phyloP scores from a whole-genome alignment of 495 filamentous ascomycete species.

The Aspergillus hancockii region DNA sequence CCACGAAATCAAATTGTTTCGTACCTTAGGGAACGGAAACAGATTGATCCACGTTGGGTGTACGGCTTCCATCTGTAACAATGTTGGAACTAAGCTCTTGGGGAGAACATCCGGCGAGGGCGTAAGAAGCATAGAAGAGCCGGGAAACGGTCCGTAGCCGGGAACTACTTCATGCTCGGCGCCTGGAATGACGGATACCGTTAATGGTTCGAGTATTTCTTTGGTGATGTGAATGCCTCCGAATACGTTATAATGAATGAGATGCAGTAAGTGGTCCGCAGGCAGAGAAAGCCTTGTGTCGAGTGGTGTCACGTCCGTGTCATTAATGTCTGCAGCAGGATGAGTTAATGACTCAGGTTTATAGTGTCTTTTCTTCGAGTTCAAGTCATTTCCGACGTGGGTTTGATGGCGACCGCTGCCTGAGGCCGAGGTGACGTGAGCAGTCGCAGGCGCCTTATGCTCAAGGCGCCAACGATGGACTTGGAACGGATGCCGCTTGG shows the following conservation, averaged over 20 bases:
- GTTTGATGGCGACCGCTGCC: no score
- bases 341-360: not conserved
- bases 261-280: constrained; percentile 12
- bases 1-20: constrained; percentile 15
- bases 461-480: constrained; percentile 14
- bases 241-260: constrained; percentile 14
- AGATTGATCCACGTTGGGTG: constrained; percentile 15
- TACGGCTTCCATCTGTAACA: not conserved
- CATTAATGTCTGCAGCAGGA: not conserved
- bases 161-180: not conserved
- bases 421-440: no score
- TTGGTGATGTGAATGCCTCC: constrained; percentile 12
- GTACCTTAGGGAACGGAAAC: constrained; percentile 8
- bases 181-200: not conserved
- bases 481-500: not conserved
- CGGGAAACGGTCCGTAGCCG: not conserved
- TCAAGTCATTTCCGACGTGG: no score
- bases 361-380: not conserved
- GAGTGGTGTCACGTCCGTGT: no score
- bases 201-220: not conserved
- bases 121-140: not conserved
- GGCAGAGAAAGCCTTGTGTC: constrained; percentile 1
- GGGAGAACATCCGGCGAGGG: not conserved
- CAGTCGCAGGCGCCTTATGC: not conserved
- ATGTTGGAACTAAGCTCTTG: not conserved